Evolutionary conservation across 306 rosid genomes (phyloP), one percentile per base, ranked within the genome.

Genomic region (Ormosia emarginata): DNA sequence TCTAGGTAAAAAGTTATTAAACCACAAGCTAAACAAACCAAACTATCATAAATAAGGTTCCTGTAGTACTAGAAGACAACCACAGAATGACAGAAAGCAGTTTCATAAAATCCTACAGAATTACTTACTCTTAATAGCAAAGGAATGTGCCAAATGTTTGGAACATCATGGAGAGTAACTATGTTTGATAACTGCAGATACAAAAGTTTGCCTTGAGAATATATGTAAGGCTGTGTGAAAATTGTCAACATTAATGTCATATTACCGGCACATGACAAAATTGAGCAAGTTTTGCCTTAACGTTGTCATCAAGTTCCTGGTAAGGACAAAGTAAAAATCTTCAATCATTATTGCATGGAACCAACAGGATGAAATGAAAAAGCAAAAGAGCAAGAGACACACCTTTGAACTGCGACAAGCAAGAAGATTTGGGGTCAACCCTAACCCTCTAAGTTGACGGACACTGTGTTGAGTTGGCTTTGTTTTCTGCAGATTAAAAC

Each of bases 71-170:
- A 33, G 13, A 84, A 62, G 40, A 79, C 44, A 69, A 61, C 53
- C 71, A 40, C 41, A 67, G 15, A 69, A 56, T 41, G 73, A 41
- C 33, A 63, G n/a, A 67, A 49, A 55, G 46, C 3, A 63, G 74
- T 50, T 78, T 61, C 33, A 4, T 53, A 39, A 44, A 52, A 18
- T 18, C 78, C 39, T 6, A 36, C n/a, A 47, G 46, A 57, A 73
- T 47, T 67, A 85, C 94, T 87, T 82, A 94, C 98, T 80, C 88
- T 88, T 82, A 94, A 78, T 34, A 94, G 90, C 84, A 94, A 75
- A 83, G 98, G 98, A 86, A 94, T 86, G 85, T 91, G 97, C 98
- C 98, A 94, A 71, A 94, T 94, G 85, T 94, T 94, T 73, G 97
- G 90, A 81, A 94, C 98, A 65, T 94, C 98, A 61, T 90, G 90